Evolutionary conservation across 2,329 filamentous ascomycete species (phyloP).

Genomic region (Fusarium euwallaceae): DNA sequence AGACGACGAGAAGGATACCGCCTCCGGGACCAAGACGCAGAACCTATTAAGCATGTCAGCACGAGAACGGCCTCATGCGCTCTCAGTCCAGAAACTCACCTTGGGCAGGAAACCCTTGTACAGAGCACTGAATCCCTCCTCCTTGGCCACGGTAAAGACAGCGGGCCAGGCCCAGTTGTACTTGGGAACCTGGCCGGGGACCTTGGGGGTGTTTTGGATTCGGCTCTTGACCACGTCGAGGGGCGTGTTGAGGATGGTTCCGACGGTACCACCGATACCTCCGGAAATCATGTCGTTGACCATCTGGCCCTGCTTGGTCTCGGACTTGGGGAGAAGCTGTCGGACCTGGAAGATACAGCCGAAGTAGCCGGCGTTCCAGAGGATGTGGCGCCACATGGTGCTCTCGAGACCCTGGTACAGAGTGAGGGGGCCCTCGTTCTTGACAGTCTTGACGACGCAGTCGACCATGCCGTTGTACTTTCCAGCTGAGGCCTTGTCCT

Average conservation of each 20-base stretch:
- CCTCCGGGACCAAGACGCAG: slow-evolving; percentile 67
- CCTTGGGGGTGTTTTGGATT: slow-evolving; percentile 92
- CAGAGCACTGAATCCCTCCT: slow-evolving; percentile 91
- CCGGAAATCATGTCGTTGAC: slow-evolving; percentile 90
- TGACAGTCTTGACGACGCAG: slow-evolving; percentile 84
- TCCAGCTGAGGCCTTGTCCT: slow-evolving; percentile 92
- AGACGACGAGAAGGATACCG: slow-evolving; percentile 84
- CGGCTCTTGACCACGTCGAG: slow-evolving; percentile 98
- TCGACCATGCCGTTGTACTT: slow-evolving; percentile 89
- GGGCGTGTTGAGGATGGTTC: slow-evolving; percentile 94
- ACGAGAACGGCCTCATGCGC: neutral
- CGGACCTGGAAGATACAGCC: slow-evolving; percentile 98
- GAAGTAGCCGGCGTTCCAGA: slow-evolving; percentile 97
- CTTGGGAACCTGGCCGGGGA: slow-evolving; percentile 86
- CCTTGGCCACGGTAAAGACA: slow-evolving; percentile 86
- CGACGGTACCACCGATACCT: slow-evolving; percentile 85
- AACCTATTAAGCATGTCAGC: slow-evolving; percentile 47
- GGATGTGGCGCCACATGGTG: slow-evolving; percentile 92
- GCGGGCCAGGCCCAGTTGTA: slow-evolving; percentile 99
- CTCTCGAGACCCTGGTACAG: slow-evolving; percentile 98
- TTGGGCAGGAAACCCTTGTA: slow-evolving; percentile 99
- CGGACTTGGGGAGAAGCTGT: slow-evolving; percentile 82
- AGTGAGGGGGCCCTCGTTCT: slow-evolving; percentile 84
- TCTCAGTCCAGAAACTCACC: slow-evolving; percentile 71
- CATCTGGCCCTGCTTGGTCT: slow-evolving; percentile 85